Evolutionary conservation across 352 stramenopile genomes (phyloP), one percentile per base, ranked within the genome.

Genomic region (Globisporangium mamillatum): DNA sequence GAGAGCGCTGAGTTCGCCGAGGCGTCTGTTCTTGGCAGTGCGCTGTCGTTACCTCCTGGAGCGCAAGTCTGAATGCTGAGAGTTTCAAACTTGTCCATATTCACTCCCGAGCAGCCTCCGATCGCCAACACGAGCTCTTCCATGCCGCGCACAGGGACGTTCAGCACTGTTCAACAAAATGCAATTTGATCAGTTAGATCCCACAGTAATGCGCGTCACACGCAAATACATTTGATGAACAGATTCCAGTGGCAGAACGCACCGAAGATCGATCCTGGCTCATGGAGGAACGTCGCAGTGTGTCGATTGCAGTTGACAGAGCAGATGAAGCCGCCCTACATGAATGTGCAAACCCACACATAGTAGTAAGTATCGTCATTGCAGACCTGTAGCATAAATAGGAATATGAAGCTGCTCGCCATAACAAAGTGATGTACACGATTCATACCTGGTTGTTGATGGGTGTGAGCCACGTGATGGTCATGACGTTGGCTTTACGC

Each of bases 401-500:
- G 7, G 8, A 9, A 14, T 41, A 14, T 41, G 34, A 1, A 41
- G 34, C 34, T 41, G 8, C 10, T 41, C 8, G 34, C 8, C 34
- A 41, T 14, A 12, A 41, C 8, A 41, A 41, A 41, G 9, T 41
- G 8, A 41, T 41, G 34, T 32, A 2, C 22, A 8, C 8, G 4
- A 50, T 24, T 8, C 25, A 0, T 36, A 92, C 86, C 72, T 93
- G 77, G 75, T 96, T 96, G 78, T 94, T 94, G 64, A 94, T 88
- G 22, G 84, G 75, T n/a, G 88, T 94, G 56, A 94, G 79, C 88
- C 88, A 96, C 25, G 86, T 93, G 67, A 96, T 90, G 27, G 86
- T 90, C 88, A 96, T 96, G 70, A 93, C 77, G 70, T 82, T 76
- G 24, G 52, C 54, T 29, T 70, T 90, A 55, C 70, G 75, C 25